Base-by-base conservation (phyloP, 352 stramenopile genomes). In the Phytophthora megakarya region DNA sequence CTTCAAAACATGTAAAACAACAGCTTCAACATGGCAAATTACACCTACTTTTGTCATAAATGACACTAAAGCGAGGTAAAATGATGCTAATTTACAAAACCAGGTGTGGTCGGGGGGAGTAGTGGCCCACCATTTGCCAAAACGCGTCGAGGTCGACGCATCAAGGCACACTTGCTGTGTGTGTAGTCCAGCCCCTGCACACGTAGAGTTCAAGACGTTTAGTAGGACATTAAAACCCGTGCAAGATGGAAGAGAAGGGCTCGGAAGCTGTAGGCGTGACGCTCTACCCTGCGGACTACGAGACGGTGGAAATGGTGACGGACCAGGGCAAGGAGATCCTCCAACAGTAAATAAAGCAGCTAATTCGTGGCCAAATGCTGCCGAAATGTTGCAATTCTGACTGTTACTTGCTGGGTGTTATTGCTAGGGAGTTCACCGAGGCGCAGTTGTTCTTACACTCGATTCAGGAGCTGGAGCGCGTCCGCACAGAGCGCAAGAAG, bases 401-500 rank as follows among this genome's bases (percentile, higher is more conserved):
- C 15, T 53, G 22, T 10, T 44, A 60, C 40, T 58, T 49, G 18
- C 25, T 40, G 4, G 5, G 15, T 51, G 32, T 54, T 53, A 30
- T 32, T 49, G 19, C 22, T 44, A 96, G 88, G 64, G 86, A 96
- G 38, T 92, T 95, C 46, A 87, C 83, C 18, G 84, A 94, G 32
- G 82, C 81, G 47, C 86, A 96, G 65, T 42, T 93, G 39, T 96
- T 93, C 59, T 53, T 88, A 60, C 85, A 95, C 68, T 83, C 86
- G 64, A 93, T 95, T 59, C 78, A 91, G 42, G 83, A 94, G 65
- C 71, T 96, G 50, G 83, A 95, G 52, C 74, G 78, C 10, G 71
- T 78, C 23, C 84, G 84, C 0, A 42, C 64, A 1, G 80, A 93
- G 57, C 67, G 63, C 18, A 89, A 81, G 48, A 91, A 90, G 67